Evolutionary conservation across 2,329 filamentous ascomycete species (phyloP).

Genomic region (Penicillium sp.): DNA sequence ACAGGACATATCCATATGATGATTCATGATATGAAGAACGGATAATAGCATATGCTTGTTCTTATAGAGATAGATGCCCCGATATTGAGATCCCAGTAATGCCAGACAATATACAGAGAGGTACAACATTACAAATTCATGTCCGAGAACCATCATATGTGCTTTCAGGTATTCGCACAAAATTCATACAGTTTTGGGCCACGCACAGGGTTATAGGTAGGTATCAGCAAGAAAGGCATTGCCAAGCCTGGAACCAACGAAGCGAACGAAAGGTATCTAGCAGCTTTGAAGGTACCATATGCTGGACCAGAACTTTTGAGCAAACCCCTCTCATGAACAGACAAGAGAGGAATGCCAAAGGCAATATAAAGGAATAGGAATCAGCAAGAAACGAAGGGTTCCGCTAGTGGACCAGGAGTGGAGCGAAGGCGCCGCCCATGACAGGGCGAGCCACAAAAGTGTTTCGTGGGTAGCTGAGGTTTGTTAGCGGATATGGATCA

Average conservation of each 20-base stretch:
- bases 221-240: slow-evolving; percentile 2
- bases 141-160: neutral
- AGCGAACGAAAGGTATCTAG: neutral
- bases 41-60: neutral
- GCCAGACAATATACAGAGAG: neutral
- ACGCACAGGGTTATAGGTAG: neutral
- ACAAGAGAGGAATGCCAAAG: neutral
- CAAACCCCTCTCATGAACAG: neutral
- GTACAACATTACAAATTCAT: neutral
- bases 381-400: slow-evolving; percentile 23
- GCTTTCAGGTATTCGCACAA: neutral
- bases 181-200: neutral
- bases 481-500: slow-evolving; percentile 13
- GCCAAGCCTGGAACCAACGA: neutral
- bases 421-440: slow-evolving; percentile 52
- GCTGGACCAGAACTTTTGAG: neutral
- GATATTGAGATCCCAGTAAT: too few species aligned
- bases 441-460: slow-evolving; percentile 53
- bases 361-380: slow-evolving; percentile 5
- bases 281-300: neutral
- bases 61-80: neutral
- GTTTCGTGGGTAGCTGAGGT: slow-evolving; percentile 32
- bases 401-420: slow-evolving; percentile 33
- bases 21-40: neutral
- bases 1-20: too few species aligned